Conservation (phyloP, 2,329 filamentous ascomycete genomes). For the Aspergillus sp. region DNA sequence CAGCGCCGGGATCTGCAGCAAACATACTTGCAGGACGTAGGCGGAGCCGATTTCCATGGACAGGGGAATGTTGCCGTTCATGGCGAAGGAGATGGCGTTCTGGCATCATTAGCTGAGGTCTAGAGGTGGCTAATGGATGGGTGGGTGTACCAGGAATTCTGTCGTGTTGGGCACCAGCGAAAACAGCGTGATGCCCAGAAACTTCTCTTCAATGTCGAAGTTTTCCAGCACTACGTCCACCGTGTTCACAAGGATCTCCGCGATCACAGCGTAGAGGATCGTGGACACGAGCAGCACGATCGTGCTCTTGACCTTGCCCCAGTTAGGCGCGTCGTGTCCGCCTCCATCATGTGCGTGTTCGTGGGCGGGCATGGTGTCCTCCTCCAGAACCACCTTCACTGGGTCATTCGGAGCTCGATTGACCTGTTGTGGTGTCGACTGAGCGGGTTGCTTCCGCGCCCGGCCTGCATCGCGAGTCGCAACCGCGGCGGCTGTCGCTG, state of each 20-base stretch:
- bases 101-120: too few relatives aligned
- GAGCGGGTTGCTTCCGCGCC: constrained; percentile 41
- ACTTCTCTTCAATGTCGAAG: constrained; percentile 91
- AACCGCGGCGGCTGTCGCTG: constrained; percentile 79
- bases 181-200: constrained; percentile 91
- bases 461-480: constrained; percentile 67
- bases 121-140: too few relatives aligned
- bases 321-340: constrained; percentile 97
- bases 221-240: constrained; percentile 92
- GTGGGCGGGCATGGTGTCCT: constrained; percentile 31
- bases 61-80: constrained; percentile 97
- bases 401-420: constrained; percentile 30
- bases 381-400: constrained; percentile 29
- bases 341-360: constrained; percentile 44
- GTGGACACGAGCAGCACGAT: constrained; percentile 84
- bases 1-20: constrained; percentile 85
- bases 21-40: constrained; percentile 90
- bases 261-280: constrained; percentile 88
- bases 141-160: constrained; percentile 72
- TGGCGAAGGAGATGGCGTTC: constrained; percentile 98
- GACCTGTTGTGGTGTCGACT: constrained; percentile 19
- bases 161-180: constrained; percentile 96
- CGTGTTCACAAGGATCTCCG: constrained; percentile 91
- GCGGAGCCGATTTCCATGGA: constrained; percentile 99
- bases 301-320: constrained; percentile 84